These are phyloP conservation scores for Colletotrichum trifolii DNA, from an alignment of 2,329 filamentous ascomycete species.

Conservation along the genomic window DNA sequence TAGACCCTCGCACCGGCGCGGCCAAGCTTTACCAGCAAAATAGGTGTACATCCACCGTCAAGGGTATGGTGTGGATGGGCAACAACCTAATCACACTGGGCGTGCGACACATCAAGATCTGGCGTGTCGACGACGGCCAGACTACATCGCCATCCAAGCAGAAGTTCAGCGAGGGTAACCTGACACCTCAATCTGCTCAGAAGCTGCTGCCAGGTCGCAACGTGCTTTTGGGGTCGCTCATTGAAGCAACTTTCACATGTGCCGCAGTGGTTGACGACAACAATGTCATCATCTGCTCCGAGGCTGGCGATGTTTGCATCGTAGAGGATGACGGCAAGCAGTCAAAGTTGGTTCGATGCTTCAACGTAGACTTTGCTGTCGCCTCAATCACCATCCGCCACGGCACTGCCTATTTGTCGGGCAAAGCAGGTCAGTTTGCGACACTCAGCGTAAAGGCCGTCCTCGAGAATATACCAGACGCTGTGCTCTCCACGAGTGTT, in stretches of 20 bases:
- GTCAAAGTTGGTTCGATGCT: constrained; percentile 75
- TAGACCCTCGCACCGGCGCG: constrained; percentile 84
- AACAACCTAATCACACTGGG: constrained; percentile 86
- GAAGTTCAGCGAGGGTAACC: constrained; percentile 54
- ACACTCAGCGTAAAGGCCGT: constrained; percentile 63
- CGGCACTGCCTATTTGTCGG: constrained; percentile 73
- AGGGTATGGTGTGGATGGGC: constrained; percentile 91
- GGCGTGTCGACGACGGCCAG: constrained; percentile 80
- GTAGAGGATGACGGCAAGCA: constrained; percentile 80
- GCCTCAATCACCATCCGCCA: constrained; percentile 73
- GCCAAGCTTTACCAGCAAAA: constrained; percentile 86
- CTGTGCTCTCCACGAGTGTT: constrained; percentile 52
- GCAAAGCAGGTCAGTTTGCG: constrained; percentile 70
- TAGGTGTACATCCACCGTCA: constrained; percentile 88
- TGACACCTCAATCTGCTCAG: constrained; percentile 50
- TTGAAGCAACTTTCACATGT: constrained; percentile 87
- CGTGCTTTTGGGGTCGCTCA: constrained; percentile 81
- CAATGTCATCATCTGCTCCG: constrained; percentile 85
- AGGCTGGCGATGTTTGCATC: constrained; percentile 89
- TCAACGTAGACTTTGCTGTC: constrained; percentile 74
- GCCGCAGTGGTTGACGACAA: constrained; percentile 77
- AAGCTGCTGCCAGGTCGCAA: constrained; percentile 89
- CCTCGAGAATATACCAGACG: constrained; percentile 53
- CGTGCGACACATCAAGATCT: constrained; percentile 91
- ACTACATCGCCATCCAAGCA: constrained; percentile 72